These are phyloP conservation scores for Phytophthora sp. DNA, from an alignment of 352 stramenopile genomes.

Conservation along the genomic window DNA sequence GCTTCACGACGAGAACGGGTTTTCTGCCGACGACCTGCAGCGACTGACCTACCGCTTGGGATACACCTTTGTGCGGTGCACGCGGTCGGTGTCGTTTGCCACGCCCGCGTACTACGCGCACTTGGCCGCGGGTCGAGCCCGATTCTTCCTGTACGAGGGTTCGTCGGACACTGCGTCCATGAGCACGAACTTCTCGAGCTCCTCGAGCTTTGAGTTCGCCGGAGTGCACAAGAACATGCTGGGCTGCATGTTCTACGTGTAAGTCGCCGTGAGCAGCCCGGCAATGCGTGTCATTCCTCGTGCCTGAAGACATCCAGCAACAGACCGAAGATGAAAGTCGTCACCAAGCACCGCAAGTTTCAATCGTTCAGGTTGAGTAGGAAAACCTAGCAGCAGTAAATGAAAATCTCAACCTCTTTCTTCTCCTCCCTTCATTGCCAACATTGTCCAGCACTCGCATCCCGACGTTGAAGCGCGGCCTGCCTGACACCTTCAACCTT, in stretches of 20 bases:
- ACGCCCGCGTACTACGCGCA: conserved; percentile 88
- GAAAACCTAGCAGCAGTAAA: too few species aligned
- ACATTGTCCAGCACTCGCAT: too few species aligned
- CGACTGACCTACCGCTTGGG: conserved; percentile 71
- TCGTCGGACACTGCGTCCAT: conserved; percentile 33
- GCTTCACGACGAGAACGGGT: conserved; percentile 71
- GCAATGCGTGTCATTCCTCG: too few species aligned
- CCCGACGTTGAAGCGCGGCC: conserved; percentile 10
- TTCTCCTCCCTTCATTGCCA: too few species aligned
- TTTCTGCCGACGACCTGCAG: conserved; percentile 67
- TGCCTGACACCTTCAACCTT: too few species aligned
- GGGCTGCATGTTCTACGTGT: conserved; percentile 24
- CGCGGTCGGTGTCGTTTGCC: conserved; percentile 82
- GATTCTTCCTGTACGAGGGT: conserved; percentile 76
- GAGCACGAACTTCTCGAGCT: conserved; percentile 4
- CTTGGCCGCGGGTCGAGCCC: conserved; percentile 76
- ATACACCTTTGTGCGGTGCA: conserved; percentile 85
- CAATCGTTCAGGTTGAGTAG: too few species aligned
- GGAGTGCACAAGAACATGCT: conserved; percentile 16
- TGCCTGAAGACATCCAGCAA: too few species aligned
- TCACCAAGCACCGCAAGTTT: too few species aligned
- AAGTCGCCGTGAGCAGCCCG: too few species aligned
- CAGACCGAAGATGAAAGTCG: too few species aligned
- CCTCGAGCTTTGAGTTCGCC: conserved; percentile 12
- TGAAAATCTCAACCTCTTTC: too few species aligned